Conservation (phyloP, 2,329 filamentous ascomycete species). For the Calonectria pseudoturangicola region DNA sequence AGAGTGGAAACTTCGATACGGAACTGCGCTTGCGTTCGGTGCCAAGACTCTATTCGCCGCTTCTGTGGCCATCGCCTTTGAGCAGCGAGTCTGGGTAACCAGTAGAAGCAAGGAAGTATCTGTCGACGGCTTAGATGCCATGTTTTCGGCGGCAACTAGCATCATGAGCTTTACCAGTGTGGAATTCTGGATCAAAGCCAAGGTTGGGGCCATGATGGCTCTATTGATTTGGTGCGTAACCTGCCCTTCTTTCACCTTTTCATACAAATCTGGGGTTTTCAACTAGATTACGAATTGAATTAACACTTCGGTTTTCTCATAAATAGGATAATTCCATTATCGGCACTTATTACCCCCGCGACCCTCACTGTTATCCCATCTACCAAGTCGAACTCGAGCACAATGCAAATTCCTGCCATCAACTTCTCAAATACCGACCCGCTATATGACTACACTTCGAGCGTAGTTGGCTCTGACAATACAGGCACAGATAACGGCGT, state of each 20-base stretch:
- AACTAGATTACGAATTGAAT: too few relatives aligned
- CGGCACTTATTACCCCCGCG: constrained; percentile 5
- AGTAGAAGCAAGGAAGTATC: constrained; percentile 6
- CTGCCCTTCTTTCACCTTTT: too few relatives aligned
- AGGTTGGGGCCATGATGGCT: neutral
- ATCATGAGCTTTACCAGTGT: neutral
- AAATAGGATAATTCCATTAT: constrained; percentile 9
- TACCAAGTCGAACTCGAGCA: neutral
- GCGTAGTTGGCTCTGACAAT: neutral
- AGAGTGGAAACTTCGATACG: constrained; percentile 2
- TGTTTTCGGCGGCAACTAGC: constrained; percentile 15
- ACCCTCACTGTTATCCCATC: neutral
- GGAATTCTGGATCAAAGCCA: neutral
- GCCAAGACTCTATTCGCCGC: neutral
- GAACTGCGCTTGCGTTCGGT: neutral
- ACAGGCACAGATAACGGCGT: neutral
- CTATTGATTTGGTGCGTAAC: too few relatives aligned
- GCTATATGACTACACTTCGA: neutral
- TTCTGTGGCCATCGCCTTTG: neutral
- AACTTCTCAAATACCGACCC: neutral
- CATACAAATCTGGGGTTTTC: too few relatives aligned
- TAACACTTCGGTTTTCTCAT: neutral
- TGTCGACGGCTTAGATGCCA: neutral
- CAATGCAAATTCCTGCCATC: neutral
- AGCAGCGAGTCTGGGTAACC: neutral